phyloP scores from a whole-genome alignment of 176 grass and related monocot genomes.

The Juncus effusus region DNA sequence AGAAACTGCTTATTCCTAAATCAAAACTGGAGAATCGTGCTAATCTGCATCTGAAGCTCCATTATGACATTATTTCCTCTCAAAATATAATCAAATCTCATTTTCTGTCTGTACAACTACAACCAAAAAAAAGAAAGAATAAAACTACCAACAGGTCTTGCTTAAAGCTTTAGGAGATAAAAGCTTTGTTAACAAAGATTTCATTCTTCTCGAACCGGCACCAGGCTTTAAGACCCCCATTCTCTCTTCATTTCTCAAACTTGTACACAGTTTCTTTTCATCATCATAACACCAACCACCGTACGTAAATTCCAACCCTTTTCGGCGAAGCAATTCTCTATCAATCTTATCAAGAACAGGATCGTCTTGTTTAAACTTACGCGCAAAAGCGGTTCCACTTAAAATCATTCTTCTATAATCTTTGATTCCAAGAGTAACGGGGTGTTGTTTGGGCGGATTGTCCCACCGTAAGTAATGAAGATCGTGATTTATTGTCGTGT shows the following conservation, averaged over 20 bases:
- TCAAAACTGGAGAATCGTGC: no score
- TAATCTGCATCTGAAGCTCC: background rate
- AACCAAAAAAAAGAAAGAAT: constrained; percentile 23
- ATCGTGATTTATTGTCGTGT: constrained; percentile 76
- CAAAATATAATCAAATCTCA: constrained; percentile 4
- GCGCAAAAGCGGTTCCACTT: constrained; percentile 60
- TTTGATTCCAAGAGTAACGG: constrained; percentile 52
- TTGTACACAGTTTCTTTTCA: constrained; percentile 34
- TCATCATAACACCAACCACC: constrained; percentile 83
- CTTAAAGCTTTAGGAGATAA: constrained; percentile 37
- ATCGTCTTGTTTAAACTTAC: constrained; percentile 72
- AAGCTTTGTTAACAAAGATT: constrained; percentile 48
- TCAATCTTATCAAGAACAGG: constrained; percentile 81
- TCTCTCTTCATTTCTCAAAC: constrained; percentile 20
- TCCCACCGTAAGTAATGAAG: constrained; percentile 82
- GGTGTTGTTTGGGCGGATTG: constrained; percentile 93
- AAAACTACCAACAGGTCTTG: constrained; percentile 62
- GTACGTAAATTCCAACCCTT: constrained; percentile 40
- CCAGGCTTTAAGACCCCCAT: constrained; percentile 53
- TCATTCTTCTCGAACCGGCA: constrained; percentile 68
- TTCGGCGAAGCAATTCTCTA: constrained; percentile 60
- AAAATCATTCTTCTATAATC: constrained; percentile 80
- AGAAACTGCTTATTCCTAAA: no score
- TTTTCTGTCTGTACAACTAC: constrained; percentile 16
- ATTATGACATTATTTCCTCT: constrained; percentile 1